Percentiles rank a stretch among this genome's conserved stretches.
Evolutionary conservation across 164 flowering plant genomes (phyloP).

Genomic region (Stephania cephalantha): DNA sequence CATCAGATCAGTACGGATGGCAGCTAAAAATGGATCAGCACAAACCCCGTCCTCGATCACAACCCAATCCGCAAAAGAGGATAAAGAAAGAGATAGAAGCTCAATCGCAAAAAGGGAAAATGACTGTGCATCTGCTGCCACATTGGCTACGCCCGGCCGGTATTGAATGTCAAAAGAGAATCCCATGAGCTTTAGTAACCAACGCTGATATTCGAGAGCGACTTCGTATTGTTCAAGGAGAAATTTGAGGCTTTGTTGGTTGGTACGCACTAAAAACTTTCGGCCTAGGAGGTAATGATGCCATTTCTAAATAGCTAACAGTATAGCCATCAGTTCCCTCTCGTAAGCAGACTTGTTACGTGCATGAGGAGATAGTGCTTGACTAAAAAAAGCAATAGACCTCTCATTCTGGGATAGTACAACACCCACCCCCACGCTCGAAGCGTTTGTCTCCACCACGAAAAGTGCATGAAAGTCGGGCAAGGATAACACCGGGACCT

Average conservation of each 20-base stretch:
- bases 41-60: no score
- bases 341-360: not conserved
- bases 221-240: no score
- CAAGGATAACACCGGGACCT: not conserved
- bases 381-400: not conserved
- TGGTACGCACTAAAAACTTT: not conserved
- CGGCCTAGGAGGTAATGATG: not conserved
- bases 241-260: not conserved
- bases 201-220: no score
- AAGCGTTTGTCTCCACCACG: slow-evolving; percentile 1
- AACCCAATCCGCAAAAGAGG: no score
- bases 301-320: not conserved
- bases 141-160: no score
- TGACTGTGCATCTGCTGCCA: no score
- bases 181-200: no score
- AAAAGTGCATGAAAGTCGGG: slow-evolving; percentile 13
- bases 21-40: no score
- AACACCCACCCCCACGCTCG: not conserved
- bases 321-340: not conserved
- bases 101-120: no score
- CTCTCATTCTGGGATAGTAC: not conserved
- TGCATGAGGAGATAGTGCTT: not conserved
- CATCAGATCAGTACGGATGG: no score
- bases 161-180: no score
- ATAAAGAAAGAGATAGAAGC: no score